Percentiles rank a stretch among this genome's conserved stretches.
Evolutionary conservation across 805 yeast genomes (phyloP).

Genomic region (Isabelozyma rhagii): DNA sequence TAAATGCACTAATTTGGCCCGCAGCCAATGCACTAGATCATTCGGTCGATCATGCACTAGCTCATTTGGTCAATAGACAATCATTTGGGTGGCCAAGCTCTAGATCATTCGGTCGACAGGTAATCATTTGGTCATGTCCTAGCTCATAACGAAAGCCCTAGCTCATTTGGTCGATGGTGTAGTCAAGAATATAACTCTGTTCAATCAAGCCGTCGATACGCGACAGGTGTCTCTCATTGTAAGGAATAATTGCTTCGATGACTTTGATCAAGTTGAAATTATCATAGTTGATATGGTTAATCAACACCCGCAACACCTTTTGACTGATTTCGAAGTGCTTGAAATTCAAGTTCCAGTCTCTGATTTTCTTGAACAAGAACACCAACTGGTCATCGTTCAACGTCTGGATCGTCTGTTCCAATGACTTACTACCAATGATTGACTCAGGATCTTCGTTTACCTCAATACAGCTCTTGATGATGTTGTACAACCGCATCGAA

Average conservation of each 20-base stretch:
- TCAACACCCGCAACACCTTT: conserved; percentile 62
- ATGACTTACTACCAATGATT: conserved; percentile 50
- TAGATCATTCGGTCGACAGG: no score
- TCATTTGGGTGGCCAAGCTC: no score
- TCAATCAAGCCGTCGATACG: conserved; percentile 80
- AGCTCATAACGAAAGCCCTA: neutral
- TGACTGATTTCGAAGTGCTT: conserved; percentile 80
- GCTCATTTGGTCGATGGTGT: conserved; percentile 75
- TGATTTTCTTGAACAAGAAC: conserved; percentile 64
- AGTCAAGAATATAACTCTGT: conserved; percentile 82
- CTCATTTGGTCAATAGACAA: conserved; percentile 68
- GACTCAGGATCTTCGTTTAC: conserved; percentile 49
- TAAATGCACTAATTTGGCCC: no score
- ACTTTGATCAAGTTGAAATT: conserved; percentile 65
- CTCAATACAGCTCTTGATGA: conserved; percentile 59
- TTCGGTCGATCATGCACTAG: conserved; percentile 51
- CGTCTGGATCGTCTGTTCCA: conserved; percentile 61
- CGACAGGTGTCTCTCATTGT: conserved; percentile 78
- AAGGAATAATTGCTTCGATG: conserved; percentile 79
- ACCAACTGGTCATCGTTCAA: conserved; percentile 60
- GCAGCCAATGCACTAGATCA: conserved; percentile 35
- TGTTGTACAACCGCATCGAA: conserved; percentile 82
- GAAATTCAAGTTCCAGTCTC: conserved; percentile 95
- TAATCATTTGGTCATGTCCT: no score
- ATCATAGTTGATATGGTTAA: conserved; percentile 53